Conservation (phyloP, 495 filamentous ascomycete genomes). For the Hypoxylon crocopeplum region DNA sequence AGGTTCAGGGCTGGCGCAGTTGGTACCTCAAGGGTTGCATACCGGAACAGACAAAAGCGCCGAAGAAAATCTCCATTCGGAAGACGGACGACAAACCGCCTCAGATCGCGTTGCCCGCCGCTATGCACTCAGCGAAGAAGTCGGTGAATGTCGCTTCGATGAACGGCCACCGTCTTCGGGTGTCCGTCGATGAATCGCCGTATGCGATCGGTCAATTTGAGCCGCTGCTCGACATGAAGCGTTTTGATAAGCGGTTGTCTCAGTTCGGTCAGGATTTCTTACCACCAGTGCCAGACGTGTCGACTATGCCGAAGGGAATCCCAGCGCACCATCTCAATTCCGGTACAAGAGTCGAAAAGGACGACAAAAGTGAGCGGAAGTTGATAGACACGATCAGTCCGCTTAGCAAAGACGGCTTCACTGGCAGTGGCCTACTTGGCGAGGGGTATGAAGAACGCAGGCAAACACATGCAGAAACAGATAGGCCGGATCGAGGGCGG, state of each 20-base stretch:
- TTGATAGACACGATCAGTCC: conserved; percentile 25
- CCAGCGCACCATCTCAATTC: conserved; percentile 28
- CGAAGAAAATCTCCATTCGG: conserved; percentile 37
- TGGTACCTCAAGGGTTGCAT: conserved; percentile 80
- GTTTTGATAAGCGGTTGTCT: conserved; percentile 53
- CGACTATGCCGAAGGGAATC: conserved; percentile 30
- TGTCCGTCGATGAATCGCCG: conserved; percentile 47
- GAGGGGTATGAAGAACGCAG: conserved; percentile 51
- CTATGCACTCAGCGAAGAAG: conserved; percentile 38
- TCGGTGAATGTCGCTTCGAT: conserved; percentile 37
- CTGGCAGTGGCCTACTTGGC: conserved; percentile 50
- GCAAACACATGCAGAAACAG: conserved; percentile 35
- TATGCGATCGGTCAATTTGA: conserved; percentile 65
- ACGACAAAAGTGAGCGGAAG: conserved; percentile 20
- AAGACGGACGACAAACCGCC: conserved; percentile 40
- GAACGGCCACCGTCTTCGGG: conserved; percentile 41
- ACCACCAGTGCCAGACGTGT: conserved; percentile 30
- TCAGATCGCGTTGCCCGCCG: conserved; percentile 22
- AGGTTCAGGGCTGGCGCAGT: conserved; percentile 82
- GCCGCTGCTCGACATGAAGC: conserved; percentile 60
- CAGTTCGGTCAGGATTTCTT: conserved; percentile 46
- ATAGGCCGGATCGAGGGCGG: conserved; percentile 25
- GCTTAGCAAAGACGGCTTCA: conserved; percentile 38
- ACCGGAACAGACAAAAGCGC: conserved; percentile 42
- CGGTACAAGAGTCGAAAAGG: conserved; percentile 8